phyloP scores from a whole-genome alignment of 306 rosid species.

The Elaeagnus macrophylla region DNA sequence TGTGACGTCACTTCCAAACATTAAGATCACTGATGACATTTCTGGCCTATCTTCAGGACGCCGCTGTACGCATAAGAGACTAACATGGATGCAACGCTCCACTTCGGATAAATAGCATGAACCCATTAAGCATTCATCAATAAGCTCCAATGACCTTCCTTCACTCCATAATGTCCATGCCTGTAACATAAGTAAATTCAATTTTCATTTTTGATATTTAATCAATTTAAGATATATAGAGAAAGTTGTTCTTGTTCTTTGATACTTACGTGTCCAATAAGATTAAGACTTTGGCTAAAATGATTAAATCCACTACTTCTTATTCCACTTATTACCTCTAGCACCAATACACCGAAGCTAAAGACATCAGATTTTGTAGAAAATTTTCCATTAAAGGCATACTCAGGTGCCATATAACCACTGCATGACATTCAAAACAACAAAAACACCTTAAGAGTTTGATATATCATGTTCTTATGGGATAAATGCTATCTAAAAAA shows the following conservation, averaged over 20 bases:
- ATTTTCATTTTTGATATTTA: no score
- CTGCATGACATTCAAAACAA: no score
- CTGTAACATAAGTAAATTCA: background rate
- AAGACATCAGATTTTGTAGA: background rate
- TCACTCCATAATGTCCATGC: slow-evolving; percentile 16
- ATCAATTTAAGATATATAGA: no score
- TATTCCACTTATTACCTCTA: background rate
- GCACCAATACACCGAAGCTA: background rate
- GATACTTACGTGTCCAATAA: background rate
- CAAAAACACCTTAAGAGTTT: no score
- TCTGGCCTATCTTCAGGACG: slow-evolving; percentile 8
- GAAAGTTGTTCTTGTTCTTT: no score
- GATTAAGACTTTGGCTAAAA: background rate
- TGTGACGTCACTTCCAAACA: no score
- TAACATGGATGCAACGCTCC: slow-evolving; percentile 1
- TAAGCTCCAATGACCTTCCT: slow-evolving; percentile 9
- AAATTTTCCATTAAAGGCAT: background rate
- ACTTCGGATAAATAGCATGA: background rate
- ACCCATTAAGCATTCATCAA: slow-evolving; percentile 5
- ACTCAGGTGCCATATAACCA: no score
- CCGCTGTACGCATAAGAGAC: slow-evolving; percentile 15
- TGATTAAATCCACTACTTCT: background rate
- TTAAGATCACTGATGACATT: slow-evolving; percentile 12
- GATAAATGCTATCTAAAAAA: no score
- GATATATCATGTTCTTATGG: no score